phyloP scores from a whole-genome alignment of 2,329 filamentous ascomycete species.

The Fusarium succisae region DNA sequence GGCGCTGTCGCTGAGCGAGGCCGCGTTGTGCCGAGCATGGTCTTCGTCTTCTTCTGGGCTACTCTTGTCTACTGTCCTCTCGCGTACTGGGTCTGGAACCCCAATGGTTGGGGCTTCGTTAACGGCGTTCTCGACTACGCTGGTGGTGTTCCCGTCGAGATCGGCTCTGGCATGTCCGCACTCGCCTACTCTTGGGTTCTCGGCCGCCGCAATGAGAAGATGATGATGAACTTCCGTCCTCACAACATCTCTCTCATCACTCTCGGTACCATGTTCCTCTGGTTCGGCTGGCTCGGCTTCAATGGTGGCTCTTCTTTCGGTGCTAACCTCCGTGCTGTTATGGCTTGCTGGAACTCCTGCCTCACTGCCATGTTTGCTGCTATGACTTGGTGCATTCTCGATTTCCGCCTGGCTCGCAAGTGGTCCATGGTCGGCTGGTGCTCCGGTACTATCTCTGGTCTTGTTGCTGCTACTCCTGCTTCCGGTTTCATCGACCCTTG shows the following conservation, averaged over 20 bases:
- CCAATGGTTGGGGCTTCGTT: slow-evolving; percentile 90
- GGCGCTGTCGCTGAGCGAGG: slow-evolving; percentile 95
- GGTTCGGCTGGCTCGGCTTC: slow-evolving; percentile 99
- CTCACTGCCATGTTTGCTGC: slow-evolving; percentile 90
- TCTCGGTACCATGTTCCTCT: slow-evolving; percentile 92
- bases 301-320: slow-evolving; percentile 96
- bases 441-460: slow-evolving; percentile 75
- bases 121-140: slow-evolving; percentile 97
- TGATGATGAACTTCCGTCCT: slow-evolving; percentile 99
- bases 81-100: slow-evolving; percentile 96
- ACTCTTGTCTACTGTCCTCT: slow-evolving; percentile 97
- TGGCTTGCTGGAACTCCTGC: slow-evolving; percentile 99
- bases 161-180: slow-evolving; percentile 90
- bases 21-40: slow-evolving; percentile 90
- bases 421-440: slow-evolving; percentile 86
- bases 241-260: slow-evolving; percentile 99
- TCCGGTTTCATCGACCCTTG: slow-evolving; percentile 75
- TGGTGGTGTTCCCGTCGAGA: slow-evolving; percentile 96
- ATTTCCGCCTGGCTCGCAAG: slow-evolving; percentile 93
- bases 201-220: slow-evolving; percentile 95
- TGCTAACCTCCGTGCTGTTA: slow-evolving; percentile 90
- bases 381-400: slow-evolving; percentile 93
- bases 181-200: slow-evolving; percentile 96
- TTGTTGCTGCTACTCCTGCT: slow-evolving; percentile 75
- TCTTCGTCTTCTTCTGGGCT: slow-evolving; percentile 96